phyloP scores from a whole-genome alignment of 306 rosid species.

The Chamaecrista fasciculata region DNA sequence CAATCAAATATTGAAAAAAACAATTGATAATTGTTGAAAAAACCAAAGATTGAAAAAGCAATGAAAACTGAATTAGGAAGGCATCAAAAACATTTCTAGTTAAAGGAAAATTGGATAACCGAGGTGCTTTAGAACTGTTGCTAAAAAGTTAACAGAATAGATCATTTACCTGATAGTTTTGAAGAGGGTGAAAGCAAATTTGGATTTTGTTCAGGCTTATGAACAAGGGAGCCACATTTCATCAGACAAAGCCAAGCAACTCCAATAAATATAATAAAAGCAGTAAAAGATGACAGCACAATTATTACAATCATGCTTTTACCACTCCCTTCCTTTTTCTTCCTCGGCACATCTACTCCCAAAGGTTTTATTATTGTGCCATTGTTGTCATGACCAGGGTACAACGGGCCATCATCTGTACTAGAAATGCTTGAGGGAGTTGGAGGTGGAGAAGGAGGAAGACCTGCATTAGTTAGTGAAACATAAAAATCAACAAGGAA shows the following conservation, averaged over 20 bases:
- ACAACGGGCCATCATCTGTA: constrained; percentile 54
- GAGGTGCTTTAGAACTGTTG: constrained; percentile 4
- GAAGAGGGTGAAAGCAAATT: constrained; percentile 45
- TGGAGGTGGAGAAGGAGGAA: constrained; percentile 95
- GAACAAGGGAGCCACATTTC: constrained; percentile 41
- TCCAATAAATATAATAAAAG: constrained; percentile 56
- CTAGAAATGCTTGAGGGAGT: constrained; percentile 49
- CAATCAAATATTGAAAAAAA: background rate
- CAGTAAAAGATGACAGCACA: constrained; percentile 67
- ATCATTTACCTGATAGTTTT: constrained; percentile 56
- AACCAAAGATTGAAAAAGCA: background rate
- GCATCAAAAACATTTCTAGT: constrained; percentile 4
- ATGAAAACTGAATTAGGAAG: background rate
- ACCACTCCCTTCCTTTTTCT: constrained; percentile 45
- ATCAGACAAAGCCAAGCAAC: constrained; percentile 63
- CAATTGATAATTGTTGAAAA: no score
- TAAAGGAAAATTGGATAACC: background rate
- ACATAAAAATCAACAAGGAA: constrained; percentile 24
- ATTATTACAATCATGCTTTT: constrained; percentile 52
- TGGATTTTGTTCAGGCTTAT: constrained; percentile 37
- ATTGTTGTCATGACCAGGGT: constrained; percentile 42
- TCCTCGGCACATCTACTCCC: constrained; percentile 75
- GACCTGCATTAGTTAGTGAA: constrained; percentile 55
- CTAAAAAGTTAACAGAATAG: background rate
- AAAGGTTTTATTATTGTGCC: constrained; percentile 74